Evolutionary conservation across 176 grass and related monocot genomes (phyloP).

Genomic region (Bromus sterilis): DNA sequence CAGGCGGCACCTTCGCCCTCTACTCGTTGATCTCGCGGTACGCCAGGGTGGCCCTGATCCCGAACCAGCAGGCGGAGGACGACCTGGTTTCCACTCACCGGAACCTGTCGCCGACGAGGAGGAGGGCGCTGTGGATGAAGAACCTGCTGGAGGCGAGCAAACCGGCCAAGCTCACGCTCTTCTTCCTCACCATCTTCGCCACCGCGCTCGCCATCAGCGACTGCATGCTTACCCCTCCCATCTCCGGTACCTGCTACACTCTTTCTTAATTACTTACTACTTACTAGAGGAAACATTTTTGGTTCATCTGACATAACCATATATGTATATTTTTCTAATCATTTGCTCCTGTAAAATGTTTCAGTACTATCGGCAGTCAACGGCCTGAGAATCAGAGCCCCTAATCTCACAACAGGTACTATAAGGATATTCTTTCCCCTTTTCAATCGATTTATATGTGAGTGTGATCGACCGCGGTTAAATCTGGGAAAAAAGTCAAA

Average conservation of each 20-base stretch:
- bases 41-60: slow-evolving; percentile 46
- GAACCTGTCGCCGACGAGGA: neutral
- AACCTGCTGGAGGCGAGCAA: slow-evolving; percentile 29
- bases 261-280: too few relatives aligned
- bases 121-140: slow-evolving; percentile 50
- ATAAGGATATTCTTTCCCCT: neutral
- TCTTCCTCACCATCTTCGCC: slow-evolving; percentile 57
- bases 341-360: neutral
- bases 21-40: slow-evolving; percentile 68
- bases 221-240: slow-evolving; percentile 49
- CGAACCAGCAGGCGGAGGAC: slow-evolving; percentile 64
- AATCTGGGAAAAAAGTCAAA: neutral
- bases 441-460: neutral
- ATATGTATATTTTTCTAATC: neutral
- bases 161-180: slow-evolving; percentile 14
- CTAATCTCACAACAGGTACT: slow-evolving; percentile 36
- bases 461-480: neutral
- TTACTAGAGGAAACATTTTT: too few relatives aligned
- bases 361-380: slow-evolving; percentile 42
- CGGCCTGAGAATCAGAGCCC: slow-evolving; percentile 23
- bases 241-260: slow-evolving; percentile 32
- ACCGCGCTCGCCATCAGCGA: slow-evolving; percentile 67
- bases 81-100: slow-evolving; percentile 21
- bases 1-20: slow-evolving; percentile 68
- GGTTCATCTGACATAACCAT: too few relatives aligned